Evolutionary conservation across 164 flowering plant species (phyloP).

Genomic region (Kalanchoe fedtschenkoi): DNA sequence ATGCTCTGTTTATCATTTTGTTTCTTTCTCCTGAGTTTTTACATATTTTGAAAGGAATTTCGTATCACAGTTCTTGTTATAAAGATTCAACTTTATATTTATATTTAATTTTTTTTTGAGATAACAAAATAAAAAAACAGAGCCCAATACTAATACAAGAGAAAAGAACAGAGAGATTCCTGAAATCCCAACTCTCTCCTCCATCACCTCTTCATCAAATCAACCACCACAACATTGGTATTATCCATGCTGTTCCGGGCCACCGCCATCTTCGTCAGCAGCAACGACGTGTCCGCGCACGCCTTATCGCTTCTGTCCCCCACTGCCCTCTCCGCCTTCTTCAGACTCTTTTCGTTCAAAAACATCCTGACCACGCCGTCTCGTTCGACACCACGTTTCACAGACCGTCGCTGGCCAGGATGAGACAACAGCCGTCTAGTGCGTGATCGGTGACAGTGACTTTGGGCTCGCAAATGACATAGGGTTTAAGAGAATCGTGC

Average conservation of each 20-base stretch:
- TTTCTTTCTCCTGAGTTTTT: too few relatives aligned
- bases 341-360: background rate
- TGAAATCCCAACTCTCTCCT: too few relatives aligned
- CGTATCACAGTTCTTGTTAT: too few relatives aligned
- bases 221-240: background rate
- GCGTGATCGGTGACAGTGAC: slow-evolving; percentile 39
- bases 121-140: too few relatives aligned
- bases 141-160: too few relatives aligned
- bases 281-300: background rate
- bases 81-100: too few relatives aligned
- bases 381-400: background rate
- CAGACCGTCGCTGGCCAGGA: background rate
- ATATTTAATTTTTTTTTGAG: too few relatives aligned
- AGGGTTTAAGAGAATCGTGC: slow-evolving; percentile 60
- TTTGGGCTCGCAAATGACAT: slow-evolving; percentile 52
- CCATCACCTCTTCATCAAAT: slow-evolving; percentile 1
- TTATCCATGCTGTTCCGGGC: background rate
- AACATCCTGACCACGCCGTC: background rate
- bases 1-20: too few relatives aligned
- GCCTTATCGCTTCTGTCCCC: too few relatives aligned
- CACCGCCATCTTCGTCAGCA: slow-evolving; percentile 1
- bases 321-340: background rate
- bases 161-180: too few relatives aligned
- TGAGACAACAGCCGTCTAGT: slow-evolving; percentile 32
- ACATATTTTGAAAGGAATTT: too few relatives aligned